Base-by-base conservation (phyloP, 2,329 filamentous ascomycete species). In the Thelonectria discophora region DNA sequence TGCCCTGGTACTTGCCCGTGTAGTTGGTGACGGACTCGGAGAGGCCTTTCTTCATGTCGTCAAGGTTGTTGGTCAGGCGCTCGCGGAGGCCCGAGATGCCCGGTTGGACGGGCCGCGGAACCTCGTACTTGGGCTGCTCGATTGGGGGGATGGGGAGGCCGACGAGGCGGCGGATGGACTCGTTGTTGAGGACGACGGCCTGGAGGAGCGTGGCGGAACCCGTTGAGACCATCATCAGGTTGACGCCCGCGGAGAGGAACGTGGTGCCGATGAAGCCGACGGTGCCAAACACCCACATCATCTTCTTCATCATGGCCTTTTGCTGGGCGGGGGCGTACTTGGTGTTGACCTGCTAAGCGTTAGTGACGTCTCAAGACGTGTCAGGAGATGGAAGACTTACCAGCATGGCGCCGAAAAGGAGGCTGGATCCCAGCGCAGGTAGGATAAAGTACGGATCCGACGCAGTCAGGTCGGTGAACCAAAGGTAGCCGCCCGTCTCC, bases 381-480 rank as follows among this genome's bases (percentile, higher is more conserved):
- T 5, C 2, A 7, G 8, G 11, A 5, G 17, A 24, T 0, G 37
- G 40, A 6, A 15, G 37, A 63, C 80, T 57, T 74, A 84, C 83
- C 58, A 81, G 82, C 58, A 92, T 78, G 52, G 87, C 83, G 27
- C 80, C 67, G 67, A 84, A 85, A 76, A 90, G 84, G 55, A 87
- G 72, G 8, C 73, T 76, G 1, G 88, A 84, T 3, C 88, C 87
- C 1, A 83, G 59, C 3, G 87, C 65, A 2, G 95, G 95, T 32
- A 98, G 79, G 42, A 95, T 75, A 69, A 86, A 94, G 70, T 84
- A 89, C 0, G 95, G 94, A 76, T 99, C 95, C 2, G 86, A 76
- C 20, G 88, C 73, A 0, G 92, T 89, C 64, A 99, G 77, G 75
- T 98, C 91, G 2, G 81, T 78, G 67, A 98, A 86, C 95, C 95